Evolutionary conservation across 2,329 filamentous ascomycete species (phyloP), one percentile per base, ranked within the genome.

Genomic region (Orbilia ellipsospora): DNA sequence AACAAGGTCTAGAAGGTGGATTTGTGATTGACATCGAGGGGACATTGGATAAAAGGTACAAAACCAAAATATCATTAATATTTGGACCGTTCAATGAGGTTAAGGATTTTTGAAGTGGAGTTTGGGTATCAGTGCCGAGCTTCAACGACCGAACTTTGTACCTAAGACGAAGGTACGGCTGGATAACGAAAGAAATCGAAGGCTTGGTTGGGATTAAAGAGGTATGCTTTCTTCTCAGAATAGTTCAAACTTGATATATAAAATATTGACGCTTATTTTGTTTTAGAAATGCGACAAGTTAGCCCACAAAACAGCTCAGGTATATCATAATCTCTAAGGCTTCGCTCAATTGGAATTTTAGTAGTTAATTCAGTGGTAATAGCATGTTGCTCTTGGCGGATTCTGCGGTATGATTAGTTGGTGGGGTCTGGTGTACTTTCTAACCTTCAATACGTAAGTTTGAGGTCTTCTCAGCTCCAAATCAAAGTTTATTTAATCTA

Each of bases 121-220:
- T 85, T 0, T 88, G 93, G 78, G 90, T 97, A 78, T 87, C 89
- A 15, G 90, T 97, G 8, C 94, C 94, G 0, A 93, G 90, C 55
- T 97, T 97, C 86, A 88, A 90, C 75, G 93, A 97, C 81, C 86
- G 94, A n/a, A 97, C 94, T 0, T 90, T 94, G 82, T 97, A 94
- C 82, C 87, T 96, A 80, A 89, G 94, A 7, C 88, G 92, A 82
- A 86, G 91, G 6, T 83, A 97, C 61, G 86, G 92, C 52, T 92
- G 90, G 77, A 89, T 91, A 80, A 90, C 90, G 2, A 85, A 84
- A 55, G 85, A 89, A 68, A 90, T 97, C 61, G 88, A 90, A 20
- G 82, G 85, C 1, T 7, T 60, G 20, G 72, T 75, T 28, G 72
- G 65, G 23, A 52, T 75, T 15, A 75, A 75, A 56, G 72, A 75